Evolutionary conservation across 2,329 filamentous ascomycete species (phyloP), one percentile per base, ranked within the genome.

Genomic region (Penicillium sp.): DNA sequence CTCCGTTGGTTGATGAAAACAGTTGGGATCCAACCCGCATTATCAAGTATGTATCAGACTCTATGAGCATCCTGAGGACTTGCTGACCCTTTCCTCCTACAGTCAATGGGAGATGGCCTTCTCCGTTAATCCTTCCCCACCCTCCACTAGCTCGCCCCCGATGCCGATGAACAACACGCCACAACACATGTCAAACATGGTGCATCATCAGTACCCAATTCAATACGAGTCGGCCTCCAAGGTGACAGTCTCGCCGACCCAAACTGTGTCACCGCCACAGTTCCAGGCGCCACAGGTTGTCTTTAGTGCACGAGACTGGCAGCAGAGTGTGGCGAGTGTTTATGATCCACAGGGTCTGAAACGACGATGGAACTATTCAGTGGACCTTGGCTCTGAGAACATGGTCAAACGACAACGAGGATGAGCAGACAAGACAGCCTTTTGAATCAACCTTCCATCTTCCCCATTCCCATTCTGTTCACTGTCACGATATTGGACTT

Each of bases 101-200:
- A 95, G 90, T 69, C 89, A 95, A 75, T 97, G 91, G 90, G 90
- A 95, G 69, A 84, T 86, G 63, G 90, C 91, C 56, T 97, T 96
- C 73, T 87, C 89, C 75, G 87, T 84, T 68, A 82, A 81, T 49
- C 70, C 73, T 56, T 68, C 70, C 9, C 61, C 58, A 43, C 44
- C 66, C 44, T 69, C 70, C 59, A 50, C 69, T 38, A 68, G 67
- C 52, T 72, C 65, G 11, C 67, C 71, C 6, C 65, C 69, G 8
- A 72, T 76, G 60, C 62, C 62, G 24, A 57, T 67, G 50, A 56
- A 56, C 38, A 63, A 60, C 37, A 24, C 62, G 10, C 40, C 61
- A 5, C 62, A 61, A 43, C 50, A 56, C 24, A 52, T 67, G 34
- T 49, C 52, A 55, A 59, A 52, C 44, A 40, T 52, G 58, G 51